A percentile compares a stretch with the other conserved stretches of the same genome.
phyloP scores from a whole-genome alignment of 2,329 filamentous ascomycete genomes.

The Lasiodiplodia sp. region DNA sequence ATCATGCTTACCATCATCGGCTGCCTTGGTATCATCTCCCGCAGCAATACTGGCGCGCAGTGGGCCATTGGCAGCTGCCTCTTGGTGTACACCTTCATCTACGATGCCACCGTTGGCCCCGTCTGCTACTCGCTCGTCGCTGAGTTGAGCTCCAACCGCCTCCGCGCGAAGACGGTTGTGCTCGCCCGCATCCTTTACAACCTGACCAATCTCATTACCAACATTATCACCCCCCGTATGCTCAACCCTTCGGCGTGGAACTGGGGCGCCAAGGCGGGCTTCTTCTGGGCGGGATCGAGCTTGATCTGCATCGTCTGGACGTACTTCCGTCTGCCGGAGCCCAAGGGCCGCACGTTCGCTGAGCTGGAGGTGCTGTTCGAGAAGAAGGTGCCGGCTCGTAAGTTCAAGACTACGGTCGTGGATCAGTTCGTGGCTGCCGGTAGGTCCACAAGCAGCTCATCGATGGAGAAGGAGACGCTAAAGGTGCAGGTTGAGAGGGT shows the following conservation, averaged over 20 bases:
- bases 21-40: conserved; percentile 75
- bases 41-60: conserved; percentile 54
- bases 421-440: conserved; percentile 17
- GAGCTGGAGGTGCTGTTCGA: conserved; percentile 87
- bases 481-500: conserved; percentile 9
- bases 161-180: conserved; percentile 91
- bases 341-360: conserved; percentile 78
- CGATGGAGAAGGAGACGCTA: not conserved
- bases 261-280: conserved; percentile 85
- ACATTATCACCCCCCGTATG: conserved; percentile 87
- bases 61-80: conserved; percentile 44
- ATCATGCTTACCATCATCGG: conserved; percentile 79
- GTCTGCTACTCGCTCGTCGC: conserved; percentile 88
- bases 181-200: conserved; percentile 79
- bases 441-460: not conserved
- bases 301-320: conserved; percentile 81
- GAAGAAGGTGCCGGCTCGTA: conserved; percentile 42
- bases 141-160: conserved; percentile 80
- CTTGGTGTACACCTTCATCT: conserved; percentile 66
- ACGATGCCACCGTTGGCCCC: conserved; percentile 86
- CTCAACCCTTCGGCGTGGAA: conserved; percentile 84
- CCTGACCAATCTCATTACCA: conserved; percentile 78
- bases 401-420: conserved; percentile 31
- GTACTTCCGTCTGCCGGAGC: conserved; percentile 81
- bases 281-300: conserved; percentile 85